Percentiles rank a stretch among this genome's conserved stretches.
Conservation (phyloP, 257 asterid species). For the Scutellaria minor region DNA sequence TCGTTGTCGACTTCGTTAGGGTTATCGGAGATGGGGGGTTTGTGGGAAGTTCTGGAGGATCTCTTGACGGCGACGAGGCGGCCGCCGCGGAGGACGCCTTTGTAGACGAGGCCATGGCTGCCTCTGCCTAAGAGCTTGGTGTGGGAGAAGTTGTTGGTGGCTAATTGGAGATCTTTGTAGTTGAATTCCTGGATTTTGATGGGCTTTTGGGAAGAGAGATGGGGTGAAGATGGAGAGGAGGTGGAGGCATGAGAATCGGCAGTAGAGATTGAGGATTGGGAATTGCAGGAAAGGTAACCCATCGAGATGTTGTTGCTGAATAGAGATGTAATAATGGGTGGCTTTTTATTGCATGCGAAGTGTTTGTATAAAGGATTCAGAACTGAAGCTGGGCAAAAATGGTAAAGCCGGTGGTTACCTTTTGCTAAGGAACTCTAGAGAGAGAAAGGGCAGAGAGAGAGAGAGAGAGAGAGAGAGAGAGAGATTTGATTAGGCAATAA, state of each 20-base stretch:
- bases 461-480: too few relatives aligned
- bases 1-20: constrained; percentile 77
- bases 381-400: neutral
- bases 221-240: constrained; percentile 37
- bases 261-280: constrained; percentile 62
- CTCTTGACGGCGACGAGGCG: constrained; percentile 81
- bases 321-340: neutral
- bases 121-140: constrained; percentile 76
- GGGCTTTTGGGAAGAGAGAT: constrained; percentile 37
- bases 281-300: constrained; percentile 86
- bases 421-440: too few relatives aligned
- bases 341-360: neutral
- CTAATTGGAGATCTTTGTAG: constrained; percentile 71
- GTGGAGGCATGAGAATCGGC: constrained; percentile 46
- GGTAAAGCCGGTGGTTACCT: neutral
- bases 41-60: constrained; percentile 50
- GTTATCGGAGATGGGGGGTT: constrained; percentile 40
- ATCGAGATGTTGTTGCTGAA: constrained; percentile 32
- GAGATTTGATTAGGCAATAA: too few relatives aligned
- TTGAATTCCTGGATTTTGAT: constrained; percentile 68
- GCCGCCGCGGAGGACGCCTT: constrained; percentile 73
- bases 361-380: neutral
- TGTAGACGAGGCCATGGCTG: constrained; percentile 88
- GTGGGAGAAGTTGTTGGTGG: constrained; percentile 77
- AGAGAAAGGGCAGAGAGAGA: neutral